Evolutionary conservation across 2,329 filamentous ascomycete genomes (phyloP).

Genomic region (Sphaceloma murrayae): DNA sequence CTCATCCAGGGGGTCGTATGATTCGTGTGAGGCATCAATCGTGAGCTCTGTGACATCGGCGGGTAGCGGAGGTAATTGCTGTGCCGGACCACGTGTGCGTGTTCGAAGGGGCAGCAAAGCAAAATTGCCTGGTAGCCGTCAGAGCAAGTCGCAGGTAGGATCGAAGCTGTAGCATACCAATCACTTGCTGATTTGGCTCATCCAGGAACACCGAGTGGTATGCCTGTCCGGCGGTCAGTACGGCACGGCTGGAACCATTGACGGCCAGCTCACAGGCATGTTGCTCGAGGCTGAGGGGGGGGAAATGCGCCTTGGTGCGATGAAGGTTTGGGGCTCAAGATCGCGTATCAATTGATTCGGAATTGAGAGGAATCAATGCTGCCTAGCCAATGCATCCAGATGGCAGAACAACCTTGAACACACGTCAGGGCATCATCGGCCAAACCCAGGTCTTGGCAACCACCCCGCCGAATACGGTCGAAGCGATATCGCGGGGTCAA

Average conservation of each 20-base stretch:
- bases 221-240: constrained; percentile 48
- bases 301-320: too few species aligned
- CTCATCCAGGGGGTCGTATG: constrained; percentile 95
- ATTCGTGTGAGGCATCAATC: constrained; percentile 74
- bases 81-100: constrained; percentile 88
- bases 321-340: neutral
- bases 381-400: constrained; percentile 1
- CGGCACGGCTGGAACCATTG: neutral
- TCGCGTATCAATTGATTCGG: neutral
- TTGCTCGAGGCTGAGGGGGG: too few species aligned
- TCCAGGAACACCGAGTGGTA: constrained; percentile 96
- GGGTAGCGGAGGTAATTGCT: constrained; percentile 58
- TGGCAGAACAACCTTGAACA: neutral
- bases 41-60: constrained; percentile 46
- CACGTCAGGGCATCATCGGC: constrained; percentile 1
- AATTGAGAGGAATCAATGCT: constrained; percentile 1
- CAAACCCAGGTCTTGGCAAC: constrained; percentile 1
- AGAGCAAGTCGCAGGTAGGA: too few species aligned
- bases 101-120: constrained; percentile 90
- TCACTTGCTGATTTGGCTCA: constrained; percentile 59
- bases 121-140: constrained; percentile 61
- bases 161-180: constrained; percentile 40
- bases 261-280: constrained; percentile 12
- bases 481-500: constrained; percentile 7
- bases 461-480: constrained; percentile 5